Conservation (phyloP, 2,329 filamentous ascomycete genomes). For the Stromatinia cepivora region DNA sequence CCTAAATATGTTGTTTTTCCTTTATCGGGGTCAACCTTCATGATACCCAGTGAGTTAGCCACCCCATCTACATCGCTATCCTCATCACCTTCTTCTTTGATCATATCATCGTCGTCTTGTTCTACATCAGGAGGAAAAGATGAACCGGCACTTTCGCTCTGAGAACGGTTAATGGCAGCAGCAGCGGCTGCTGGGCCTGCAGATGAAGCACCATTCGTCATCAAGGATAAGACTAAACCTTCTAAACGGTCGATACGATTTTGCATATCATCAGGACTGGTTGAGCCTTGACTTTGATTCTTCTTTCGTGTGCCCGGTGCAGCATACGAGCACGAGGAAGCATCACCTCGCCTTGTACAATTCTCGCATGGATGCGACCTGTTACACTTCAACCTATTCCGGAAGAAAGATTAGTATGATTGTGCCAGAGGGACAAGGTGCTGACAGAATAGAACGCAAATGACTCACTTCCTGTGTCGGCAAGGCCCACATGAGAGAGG, state of each 20-base stretch:
- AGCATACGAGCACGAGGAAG: constrained; percentile 81
- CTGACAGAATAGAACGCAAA: constrained; percentile 25
- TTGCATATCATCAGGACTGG: constrained; percentile 91
- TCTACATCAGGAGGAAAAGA: constrained; percentile 48
- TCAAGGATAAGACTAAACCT: constrained; percentile 85
- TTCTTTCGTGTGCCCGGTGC: constrained; percentile 70
- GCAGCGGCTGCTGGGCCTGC: constrained; percentile 59
- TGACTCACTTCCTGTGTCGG: constrained; percentile 79
- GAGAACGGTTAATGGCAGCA: constrained; percentile 46
- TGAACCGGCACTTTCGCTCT: constrained; percentile 39
- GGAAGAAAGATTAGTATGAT: constrained; percentile 42
- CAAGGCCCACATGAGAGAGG: constrained; percentile 91
- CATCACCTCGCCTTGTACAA: constrained; percentile 84
- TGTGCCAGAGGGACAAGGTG: constrained; percentile 25
- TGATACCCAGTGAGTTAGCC: constrained; percentile 73
- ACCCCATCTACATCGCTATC: constrained; percentile 64
- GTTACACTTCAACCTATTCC: constrained; percentile 79
- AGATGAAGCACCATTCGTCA: constrained; percentile 80
- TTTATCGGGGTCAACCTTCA: constrained; percentile 77
- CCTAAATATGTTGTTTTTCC: constrained; percentile 77
- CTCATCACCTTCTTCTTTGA: constrained; percentile 57
- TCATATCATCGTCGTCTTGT: constrained; percentile 57
- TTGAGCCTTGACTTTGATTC: constrained; percentile 61
- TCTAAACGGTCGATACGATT: constrained; percentile 95
- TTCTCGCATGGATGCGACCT: constrained; percentile 89